A percentile compares a stretch with the other conserved stretches of the same genome.
Evolutionary conservation across 2,329 filamentous ascomycete genomes (phyloP).

Genomic region (Colletotrichum sp.): DNA sequence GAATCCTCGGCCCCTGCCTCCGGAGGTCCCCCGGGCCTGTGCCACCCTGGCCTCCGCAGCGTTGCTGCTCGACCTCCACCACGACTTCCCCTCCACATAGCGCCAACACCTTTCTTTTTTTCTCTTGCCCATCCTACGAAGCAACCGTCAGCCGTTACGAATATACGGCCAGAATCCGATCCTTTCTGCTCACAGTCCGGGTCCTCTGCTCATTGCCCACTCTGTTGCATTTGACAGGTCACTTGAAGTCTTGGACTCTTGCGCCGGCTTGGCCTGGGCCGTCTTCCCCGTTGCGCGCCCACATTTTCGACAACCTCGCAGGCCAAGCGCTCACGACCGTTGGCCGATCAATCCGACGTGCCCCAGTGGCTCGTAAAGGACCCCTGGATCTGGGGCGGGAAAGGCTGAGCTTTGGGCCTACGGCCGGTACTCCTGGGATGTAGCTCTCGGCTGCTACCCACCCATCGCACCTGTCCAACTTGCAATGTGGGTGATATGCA

Average conservation of each 20-base stretch:
- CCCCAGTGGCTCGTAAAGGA: not conserved
- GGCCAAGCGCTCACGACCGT: not conserved
- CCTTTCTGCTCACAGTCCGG: not conserved
- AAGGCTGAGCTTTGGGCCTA: not conserved
- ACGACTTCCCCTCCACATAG: not conserved
- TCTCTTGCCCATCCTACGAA: not conserved
- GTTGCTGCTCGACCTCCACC: not conserved
- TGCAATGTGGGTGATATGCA: not conserved
- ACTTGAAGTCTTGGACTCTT: not conserved
- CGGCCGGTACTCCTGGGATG: not conserved
- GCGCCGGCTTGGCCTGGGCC: not conserved
- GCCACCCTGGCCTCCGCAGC: not conserved
- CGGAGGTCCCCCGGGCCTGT: not conserved
- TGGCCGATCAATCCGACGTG: not conserved
- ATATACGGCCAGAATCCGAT: not conserved
- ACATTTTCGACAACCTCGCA: not conserved
- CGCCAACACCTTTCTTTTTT: slow-evolving; percentile 14
- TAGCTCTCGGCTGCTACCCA: not conserved
- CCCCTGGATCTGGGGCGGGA: not conserved
- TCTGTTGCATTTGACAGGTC: slow-evolving; percentile 2
- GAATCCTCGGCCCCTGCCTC: not conserved
- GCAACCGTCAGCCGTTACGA: not conserved
- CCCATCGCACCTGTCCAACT: not conserved
- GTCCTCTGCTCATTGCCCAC: not conserved
- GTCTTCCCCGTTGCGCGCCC: not conserved